Evolutionary conservation across 2,329 filamentous ascomycete species (phyloP).

Genomic region (Diplocarpon mali): DNA sequence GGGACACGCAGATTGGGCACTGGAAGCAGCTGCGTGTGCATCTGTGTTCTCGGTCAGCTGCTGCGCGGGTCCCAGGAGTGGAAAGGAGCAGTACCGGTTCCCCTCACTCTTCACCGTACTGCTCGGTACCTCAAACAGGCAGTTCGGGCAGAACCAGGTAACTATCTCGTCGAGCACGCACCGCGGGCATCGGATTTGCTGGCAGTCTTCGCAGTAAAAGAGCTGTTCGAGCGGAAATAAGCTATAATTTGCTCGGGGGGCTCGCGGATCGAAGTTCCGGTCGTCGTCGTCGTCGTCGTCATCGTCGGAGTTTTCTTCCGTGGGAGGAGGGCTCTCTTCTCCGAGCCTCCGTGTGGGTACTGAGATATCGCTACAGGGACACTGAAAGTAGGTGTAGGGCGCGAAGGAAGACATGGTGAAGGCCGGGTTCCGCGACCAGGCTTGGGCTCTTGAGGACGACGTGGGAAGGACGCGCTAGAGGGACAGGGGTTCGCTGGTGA

Average conservation of each 20-base stretch:
- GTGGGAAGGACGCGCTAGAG: slow-evolving; percentile 9
- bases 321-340: slow-evolving; percentile 24
- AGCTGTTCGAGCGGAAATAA: slow-evolving; percentile 89
- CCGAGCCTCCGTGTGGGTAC: slow-evolving; percentile 24
- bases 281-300: slow-evolving; percentile 64
- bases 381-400: slow-evolving; percentile 57
- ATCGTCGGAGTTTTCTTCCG: slow-evolving; percentile 41
- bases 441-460: slow-evolving; percentile 3
- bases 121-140: slow-evolving; percentile 90
- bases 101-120: slow-evolving; percentile 87
- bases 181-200: slow-evolving; percentile 85
- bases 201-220: slow-evolving; percentile 94
- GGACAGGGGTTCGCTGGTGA: neutral
- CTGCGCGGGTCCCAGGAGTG: neutral
- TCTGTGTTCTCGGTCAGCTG: slow-evolving; percentile 33
- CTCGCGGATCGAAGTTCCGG: slow-evolving; percentile 74
- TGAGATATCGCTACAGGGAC: slow-evolving; percentile 47
- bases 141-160: slow-evolving; percentile 90
- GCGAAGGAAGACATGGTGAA: slow-evolving; percentile 38
- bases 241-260: slow-evolving; percentile 77
- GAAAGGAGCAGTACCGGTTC: slow-evolving; percentile 54
- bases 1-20: slow-evolving; percentile 79
- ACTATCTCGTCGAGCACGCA: slow-evolving; percentile 91
- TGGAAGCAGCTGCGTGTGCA: slow-evolving; percentile 94
- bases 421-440: neutral